phyloP scores from a whole-genome alignment of 306 rosid species.

The Lagenaria siceraria region DNA sequence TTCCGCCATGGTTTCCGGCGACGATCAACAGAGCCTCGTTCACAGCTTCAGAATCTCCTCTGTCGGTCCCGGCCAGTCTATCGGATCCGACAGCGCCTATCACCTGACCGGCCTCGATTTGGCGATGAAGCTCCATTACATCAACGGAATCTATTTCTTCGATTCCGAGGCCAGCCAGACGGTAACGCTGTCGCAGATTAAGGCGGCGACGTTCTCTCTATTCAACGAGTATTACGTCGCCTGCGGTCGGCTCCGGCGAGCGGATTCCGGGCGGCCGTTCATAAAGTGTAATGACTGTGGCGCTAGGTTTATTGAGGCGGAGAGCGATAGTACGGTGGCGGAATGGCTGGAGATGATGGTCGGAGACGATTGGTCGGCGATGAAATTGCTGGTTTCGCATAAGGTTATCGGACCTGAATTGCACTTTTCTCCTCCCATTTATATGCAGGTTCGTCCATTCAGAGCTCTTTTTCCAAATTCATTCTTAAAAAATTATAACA shows the following conservation, averaged over 20 bases:
- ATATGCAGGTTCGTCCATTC: slow-evolving; percentile 41
- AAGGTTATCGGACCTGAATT: slow-evolving; percentile 76
- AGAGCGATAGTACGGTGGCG: slow-evolving; percentile 34
- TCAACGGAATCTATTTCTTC: slow-evolving; percentile 45
- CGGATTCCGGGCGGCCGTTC: slow-evolving; percentile 49
- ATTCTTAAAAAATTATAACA: too few relatives aligned
- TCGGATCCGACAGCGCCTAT: slow-evolving; percentile 29
- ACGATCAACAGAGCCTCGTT: slow-evolving; percentile 16
- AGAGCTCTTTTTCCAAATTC: too few relatives aligned
- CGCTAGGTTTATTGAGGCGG: slow-evolving; percentile 51
- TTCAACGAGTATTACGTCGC: slow-evolving; percentile 19
- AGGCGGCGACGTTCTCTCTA: slow-evolving; percentile 29
- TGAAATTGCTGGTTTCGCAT: slow-evolving; percentile 36
- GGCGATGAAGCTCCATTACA: slow-evolving; percentile 84
- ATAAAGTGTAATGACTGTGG: slow-evolving; percentile 89
- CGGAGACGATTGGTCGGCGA: slow-evolving; percentile 21
- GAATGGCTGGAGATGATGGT: slow-evolving; percentile 40
- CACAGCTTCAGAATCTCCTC: slow-evolving; percentile 40
- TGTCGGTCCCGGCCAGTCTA: slow-evolving; percentile 36
- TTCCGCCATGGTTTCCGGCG: slow-evolving; percentile 23
- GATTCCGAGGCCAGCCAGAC: neutral
- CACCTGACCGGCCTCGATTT: slow-evolving; percentile 34
- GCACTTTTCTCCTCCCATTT: slow-evolving; percentile 53
- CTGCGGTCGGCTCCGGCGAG: slow-evolving; percentile 53
- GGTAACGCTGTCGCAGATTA: slow-evolving; percentile 24